Base-by-base conservation (phyloP, 176 grass and related monocot genomes). In the Zoysia pacifica region DNA sequence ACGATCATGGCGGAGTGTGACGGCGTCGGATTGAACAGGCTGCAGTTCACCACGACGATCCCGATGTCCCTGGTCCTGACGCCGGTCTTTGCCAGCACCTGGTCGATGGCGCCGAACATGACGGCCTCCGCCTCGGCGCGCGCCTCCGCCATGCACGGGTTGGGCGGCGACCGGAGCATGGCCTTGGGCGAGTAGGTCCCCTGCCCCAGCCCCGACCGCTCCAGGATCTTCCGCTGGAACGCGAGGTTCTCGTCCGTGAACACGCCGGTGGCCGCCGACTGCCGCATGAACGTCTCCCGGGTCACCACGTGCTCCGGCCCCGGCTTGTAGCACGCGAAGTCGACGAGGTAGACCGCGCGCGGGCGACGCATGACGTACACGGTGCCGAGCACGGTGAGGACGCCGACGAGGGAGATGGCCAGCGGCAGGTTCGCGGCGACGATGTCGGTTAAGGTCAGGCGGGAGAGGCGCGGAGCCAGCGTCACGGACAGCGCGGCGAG, bases 1-100 rank as follows among this genome's bases (percentile, higher is more conserved):
- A 89, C 82, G 8, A 89, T 72, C 56, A 77, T 37, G 44, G 66
- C 66, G 20, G 87, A 39, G 7, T 85, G 78, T 18, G 72, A 85
- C 58, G 87, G 87, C 11, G 41, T 46, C 1, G 87, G 77, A 1
- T 60, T 48, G 78, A 85, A 89, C 65, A 89, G 67, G 4, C 77
- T 80, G 50, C 87, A 89, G 51, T 79, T 81, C 5, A 77, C 82
- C 16, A 89, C 61, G 8, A 89, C 63, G 7, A 89, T 67, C 28
- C 74, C 82, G 42, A 89, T 77, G 60, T 83, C 82, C 9, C 11
- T 51, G 14, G 60, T 18, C 2, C 18, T 7, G 9, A 89, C 72
- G 13, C 47, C 12, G 36, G 78, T 81, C 49, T 82, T 85, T 15
- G 65, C 56, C 41, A 89, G 87, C 5, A 89, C 55, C n/a, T 48